These are phyloP conservation scores for Thraustotheca clavata DNA, from an alignment of 352 stramenopile species.

Conservation along the genomic window DNA sequence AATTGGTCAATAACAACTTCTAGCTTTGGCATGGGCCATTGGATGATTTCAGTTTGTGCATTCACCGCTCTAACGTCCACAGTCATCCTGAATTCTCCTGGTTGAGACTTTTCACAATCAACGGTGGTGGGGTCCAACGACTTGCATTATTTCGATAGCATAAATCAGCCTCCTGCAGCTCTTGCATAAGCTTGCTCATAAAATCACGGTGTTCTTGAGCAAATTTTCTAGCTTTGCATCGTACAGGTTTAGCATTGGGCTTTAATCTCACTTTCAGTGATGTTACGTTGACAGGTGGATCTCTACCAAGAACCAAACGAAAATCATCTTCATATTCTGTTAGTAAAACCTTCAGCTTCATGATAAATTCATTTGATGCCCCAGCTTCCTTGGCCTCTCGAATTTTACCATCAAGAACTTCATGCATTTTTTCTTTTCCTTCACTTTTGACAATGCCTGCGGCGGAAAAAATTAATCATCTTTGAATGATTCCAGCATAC, in stretches of 20 bases:
- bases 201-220: constrained; percentile 7
- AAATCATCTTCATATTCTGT: constrained; percentile 11
- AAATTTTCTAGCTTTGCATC: constrained; percentile 9
- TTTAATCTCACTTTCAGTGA: constrained; percentile 9
- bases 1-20: constrained; percentile 18
- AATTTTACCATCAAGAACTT: too few relatives aligned
- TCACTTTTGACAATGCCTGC: too few relatives aligned
- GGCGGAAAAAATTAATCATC: too few relatives aligned
- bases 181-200: constrained; percentile 6
- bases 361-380: background rate
- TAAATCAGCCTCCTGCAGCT: constrained; percentile 16
- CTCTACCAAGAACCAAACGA: background rate
- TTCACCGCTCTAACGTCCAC: constrained; percentile 23
- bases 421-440: too few relatives aligned
- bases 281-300: background rate
- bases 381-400: background rate
- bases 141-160: constrained; percentile 14
- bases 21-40: constrained; percentile 22
- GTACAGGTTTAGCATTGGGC: constrained; percentile 11
- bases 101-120: constrained; percentile 23
- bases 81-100: constrained; percentile 20
- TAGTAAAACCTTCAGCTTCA: too few relatives aligned
- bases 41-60: constrained; percentile 18
- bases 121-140: constrained; percentile 20
- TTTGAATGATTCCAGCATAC: too few relatives aligned